Conservation (phyloP, 225 moss, liverwort and hornwort genomes). For the Sphagnum tenellum region DNA sequence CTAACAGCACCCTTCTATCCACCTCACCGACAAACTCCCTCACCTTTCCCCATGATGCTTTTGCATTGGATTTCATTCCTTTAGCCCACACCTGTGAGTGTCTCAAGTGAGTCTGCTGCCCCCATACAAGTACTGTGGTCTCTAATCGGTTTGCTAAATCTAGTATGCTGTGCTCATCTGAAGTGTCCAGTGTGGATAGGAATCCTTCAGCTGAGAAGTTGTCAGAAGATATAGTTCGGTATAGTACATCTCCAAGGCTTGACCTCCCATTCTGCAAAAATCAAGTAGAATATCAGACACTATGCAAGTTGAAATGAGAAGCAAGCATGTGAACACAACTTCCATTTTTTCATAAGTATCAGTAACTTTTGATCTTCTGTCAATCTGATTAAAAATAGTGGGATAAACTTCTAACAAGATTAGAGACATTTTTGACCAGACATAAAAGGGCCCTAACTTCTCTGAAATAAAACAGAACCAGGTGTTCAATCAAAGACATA, state of each 20-base stretch:
- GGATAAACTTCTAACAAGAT: too few species aligned
- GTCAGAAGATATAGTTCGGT: slow-evolving; percentile 66
- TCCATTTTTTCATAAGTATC: too few species aligned
- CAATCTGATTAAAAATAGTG: not conserved
- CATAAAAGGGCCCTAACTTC: too few species aligned
- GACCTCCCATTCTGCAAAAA: slow-evolving; percentile 65
- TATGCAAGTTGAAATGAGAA: not conserved
- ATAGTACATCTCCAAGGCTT: slow-evolving; percentile 69
- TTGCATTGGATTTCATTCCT: too few species aligned
- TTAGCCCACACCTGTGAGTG: slow-evolving; percentile 33
- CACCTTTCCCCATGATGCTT: slow-evolving; percentile 72
- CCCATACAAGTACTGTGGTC: slow-evolving; percentile 71
- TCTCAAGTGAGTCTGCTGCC: slow-evolving; percentile 60
- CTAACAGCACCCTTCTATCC: slow-evolving; percentile 56
- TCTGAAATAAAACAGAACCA: too few species aligned
- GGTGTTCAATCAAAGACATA: too few species aligned
- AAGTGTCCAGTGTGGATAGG: slow-evolving; percentile 57
- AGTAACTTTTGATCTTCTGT: not conserved
- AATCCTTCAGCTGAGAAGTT: slow-evolving; percentile 71
- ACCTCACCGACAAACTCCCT: slow-evolving; percentile 65
- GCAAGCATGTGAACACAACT: too few species aligned
- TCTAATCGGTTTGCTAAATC: slow-evolving; percentile 88
- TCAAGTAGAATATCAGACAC: not conserved
- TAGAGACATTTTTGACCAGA: too few species aligned
- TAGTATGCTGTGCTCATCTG: slow-evolving; percentile 65